These are phyloP conservation scores for Silene latifolia DNA, from an alignment of 148 eudicot genomes.

Conservation along the genomic window DNA sequence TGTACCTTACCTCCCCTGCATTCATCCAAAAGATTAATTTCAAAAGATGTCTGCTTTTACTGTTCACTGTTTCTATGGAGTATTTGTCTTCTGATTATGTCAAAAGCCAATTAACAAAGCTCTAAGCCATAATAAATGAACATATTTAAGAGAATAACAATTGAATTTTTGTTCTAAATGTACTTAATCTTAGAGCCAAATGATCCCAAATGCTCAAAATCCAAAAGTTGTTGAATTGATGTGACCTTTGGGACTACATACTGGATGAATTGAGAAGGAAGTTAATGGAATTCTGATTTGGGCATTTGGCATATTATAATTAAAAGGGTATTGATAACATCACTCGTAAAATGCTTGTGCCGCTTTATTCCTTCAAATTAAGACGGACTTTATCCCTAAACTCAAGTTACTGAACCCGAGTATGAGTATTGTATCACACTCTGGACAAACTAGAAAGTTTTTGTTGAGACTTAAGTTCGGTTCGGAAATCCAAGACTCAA, in stretches of 20 bases:
- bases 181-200: constrained; percentile 3
- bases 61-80: background rate
- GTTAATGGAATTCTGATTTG: background rate
- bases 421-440: too few relatives aligned
- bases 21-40: background rate
- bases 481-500: too few relatives aligned
- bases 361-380: too few relatives aligned
- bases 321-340: too few relatives aligned
- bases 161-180: background rate
- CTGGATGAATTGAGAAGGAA: background rate
- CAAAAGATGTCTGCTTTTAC: background rate
- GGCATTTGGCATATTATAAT: constrained; percentile 1
- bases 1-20: too few relatives aligned
- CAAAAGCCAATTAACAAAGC: constrained; percentile 19
- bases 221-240: constrained; percentile 12
- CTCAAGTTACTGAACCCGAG: too few relatives aligned
- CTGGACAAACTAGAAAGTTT: too few relatives aligned
- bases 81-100: constrained; percentile 11
- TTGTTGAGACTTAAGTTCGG: too few relatives aligned
- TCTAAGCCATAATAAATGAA: background rate
- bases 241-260: constrained; percentile 11
- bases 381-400: too few relatives aligned
- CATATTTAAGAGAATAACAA: background rate
- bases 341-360: too few relatives aligned
- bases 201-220: background rate